phyloP scores from a whole-genome alignment of 2,329 filamentous ascomycete species.

The Sporothrix luriei region DNA sequence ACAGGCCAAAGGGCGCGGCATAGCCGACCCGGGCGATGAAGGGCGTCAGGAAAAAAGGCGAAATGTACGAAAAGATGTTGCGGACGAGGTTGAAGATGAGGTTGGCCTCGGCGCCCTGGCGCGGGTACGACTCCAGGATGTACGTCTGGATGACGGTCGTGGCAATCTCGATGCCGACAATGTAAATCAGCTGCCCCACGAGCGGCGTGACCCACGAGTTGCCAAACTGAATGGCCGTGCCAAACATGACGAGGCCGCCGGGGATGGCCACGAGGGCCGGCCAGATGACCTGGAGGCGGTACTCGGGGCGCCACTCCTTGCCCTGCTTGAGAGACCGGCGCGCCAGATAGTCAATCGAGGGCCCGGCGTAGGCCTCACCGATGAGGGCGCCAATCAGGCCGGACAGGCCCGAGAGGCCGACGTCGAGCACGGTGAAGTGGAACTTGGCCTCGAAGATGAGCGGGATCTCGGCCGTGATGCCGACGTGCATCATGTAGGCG shows the following conservation, averaged over 20 bases:
- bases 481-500: constrained; percentile 28
- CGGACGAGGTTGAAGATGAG: constrained; percentile 25
- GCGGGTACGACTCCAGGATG: constrained; percentile 25
- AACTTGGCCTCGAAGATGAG: constrained; percentile 28
- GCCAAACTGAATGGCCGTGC: constrained; percentile 24
- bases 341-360: constrained; percentile 22
- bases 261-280: constrained; percentile 15
- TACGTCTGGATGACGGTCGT: constrained; percentile 25
- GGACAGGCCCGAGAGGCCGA: constrained; percentile 31
- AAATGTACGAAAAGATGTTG: constrained; percentile 25
- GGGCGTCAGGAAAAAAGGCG: constrained; percentile 21
- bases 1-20: constrained; percentile 20
- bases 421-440: constrained; percentile 21
- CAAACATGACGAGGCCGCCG: constrained; percentile 25
- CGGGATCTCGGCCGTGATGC: constrained; percentile 25
- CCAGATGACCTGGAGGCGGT: constrained; percentile 28
- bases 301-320: constrained; percentile 26
- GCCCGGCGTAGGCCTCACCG: constrained; percentile 23
- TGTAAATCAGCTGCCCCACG: constrained; percentile 18
- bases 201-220: constrained; percentile 26
- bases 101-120: constrained; percentile 25
- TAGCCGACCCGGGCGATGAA: constrained; percentile 19
- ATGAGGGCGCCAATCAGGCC: constrained; percentile 26
- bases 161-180: constrained; percentile 26
- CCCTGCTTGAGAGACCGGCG: constrained; percentile 24